These are phyloP conservation scores for Calonectria multiphialidica DNA, from an alignment of 2,329 filamentous ascomycete genomes.

Conservation along the genomic window DNA sequence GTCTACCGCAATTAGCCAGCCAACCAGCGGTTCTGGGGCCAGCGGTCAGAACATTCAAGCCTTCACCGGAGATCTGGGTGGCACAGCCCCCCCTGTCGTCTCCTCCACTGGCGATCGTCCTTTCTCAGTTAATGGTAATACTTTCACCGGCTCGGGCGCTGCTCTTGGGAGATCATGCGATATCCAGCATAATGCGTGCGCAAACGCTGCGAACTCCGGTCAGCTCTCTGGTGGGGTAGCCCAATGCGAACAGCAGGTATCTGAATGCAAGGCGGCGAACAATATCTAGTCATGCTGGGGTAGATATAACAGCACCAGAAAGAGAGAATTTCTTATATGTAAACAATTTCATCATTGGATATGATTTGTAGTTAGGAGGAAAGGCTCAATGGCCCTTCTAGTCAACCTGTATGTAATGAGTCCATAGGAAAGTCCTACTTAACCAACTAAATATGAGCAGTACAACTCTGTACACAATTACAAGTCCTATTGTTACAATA, in stretches of 20 bases:
- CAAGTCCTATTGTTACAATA: too few species aligned
- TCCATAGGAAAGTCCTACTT: too few species aligned
- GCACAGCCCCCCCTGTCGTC: slow-evolving; percentile 55
- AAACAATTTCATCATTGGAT: neutral
- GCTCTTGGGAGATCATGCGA: slow-evolving; percentile 62
- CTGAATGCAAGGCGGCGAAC: slow-evolving; percentile 22
- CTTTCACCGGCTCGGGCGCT: slow-evolving; percentile 62
- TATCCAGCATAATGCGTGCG: slow-evolving; percentile 63
- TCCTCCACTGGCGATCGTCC: slow-evolving; percentile 52
- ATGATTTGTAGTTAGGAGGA: neutral
- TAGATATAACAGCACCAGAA: too few species aligned
- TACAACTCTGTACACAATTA: too few species aligned
- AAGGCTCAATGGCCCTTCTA: too few species aligned
- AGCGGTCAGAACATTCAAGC: slow-evolving; percentile 54
- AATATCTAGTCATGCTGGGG: neutral
- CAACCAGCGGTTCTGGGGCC: neutral
- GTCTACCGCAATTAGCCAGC: neutral
- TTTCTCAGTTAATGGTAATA: slow-evolving; percentile 66
- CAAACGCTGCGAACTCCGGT: slow-evolving; percentile 61
- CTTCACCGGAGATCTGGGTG: slow-evolving; percentile 59
- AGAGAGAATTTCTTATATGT: neutral
- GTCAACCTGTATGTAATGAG: too few species aligned
- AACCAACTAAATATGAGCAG: too few species aligned
- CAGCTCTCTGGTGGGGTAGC: slow-evolving; percentile 37
- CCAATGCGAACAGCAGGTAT: slow-evolving; percentile 24